Evolutionary conservation across 352 stramenopile species (phyloP).

Genomic region (Pythium diclinum): DNA sequence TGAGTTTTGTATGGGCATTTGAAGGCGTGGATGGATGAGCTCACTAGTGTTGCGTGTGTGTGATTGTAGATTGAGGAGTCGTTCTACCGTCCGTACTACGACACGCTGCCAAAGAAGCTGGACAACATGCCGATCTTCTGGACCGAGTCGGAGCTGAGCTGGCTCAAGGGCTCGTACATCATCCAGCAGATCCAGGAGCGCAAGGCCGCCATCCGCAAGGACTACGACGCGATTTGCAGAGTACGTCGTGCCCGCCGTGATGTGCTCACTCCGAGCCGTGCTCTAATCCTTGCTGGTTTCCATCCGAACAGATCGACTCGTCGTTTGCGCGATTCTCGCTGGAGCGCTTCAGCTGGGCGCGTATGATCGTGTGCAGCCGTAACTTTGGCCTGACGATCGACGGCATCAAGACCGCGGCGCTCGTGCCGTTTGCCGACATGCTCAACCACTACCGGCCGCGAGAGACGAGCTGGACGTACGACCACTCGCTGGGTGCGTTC

Average conservation of each 20-base stretch:
- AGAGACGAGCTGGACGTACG: slow-evolving; percentile 94
- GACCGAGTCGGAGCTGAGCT: slow-evolving; percentile 91
- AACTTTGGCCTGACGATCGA: slow-evolving; percentile 99
- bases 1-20: neutral
- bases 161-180: slow-evolving; percentile 91
- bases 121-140: slow-evolving; percentile 99
- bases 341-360: slow-evolving; percentile 97
- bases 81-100: slow-evolving; percentile 96
- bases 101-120: slow-evolving; percentile 94
- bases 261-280: too few relatives aligned
- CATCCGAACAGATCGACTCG: slow-evolving; percentile 60
- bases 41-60: neutral
- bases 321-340: slow-evolving; percentile 92
- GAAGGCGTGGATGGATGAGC: neutral
- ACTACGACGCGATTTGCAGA: slow-evolving; percentile 96
- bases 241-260: slow-evolving; percentile 18
- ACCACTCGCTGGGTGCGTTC: slow-evolving; percentile 80
- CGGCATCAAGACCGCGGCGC: slow-evolving; percentile 94
- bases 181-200: slow-evolving; percentile 95
- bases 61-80: slow-evolving; percentile 54
- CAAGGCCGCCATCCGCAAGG: slow-evolving; percentile 93
- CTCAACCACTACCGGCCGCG: slow-evolving; percentile 98
- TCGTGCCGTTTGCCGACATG: slow-evolving; percentile 99
- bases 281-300: neutral
- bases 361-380: slow-evolving; percentile 98